A percentile compares a stretch with the other conserved stretches of the same genome.
Evolutionary conservation across 306 rosid genomes (phyloP).

Genomic region (Prunus mongolica): DNA sequence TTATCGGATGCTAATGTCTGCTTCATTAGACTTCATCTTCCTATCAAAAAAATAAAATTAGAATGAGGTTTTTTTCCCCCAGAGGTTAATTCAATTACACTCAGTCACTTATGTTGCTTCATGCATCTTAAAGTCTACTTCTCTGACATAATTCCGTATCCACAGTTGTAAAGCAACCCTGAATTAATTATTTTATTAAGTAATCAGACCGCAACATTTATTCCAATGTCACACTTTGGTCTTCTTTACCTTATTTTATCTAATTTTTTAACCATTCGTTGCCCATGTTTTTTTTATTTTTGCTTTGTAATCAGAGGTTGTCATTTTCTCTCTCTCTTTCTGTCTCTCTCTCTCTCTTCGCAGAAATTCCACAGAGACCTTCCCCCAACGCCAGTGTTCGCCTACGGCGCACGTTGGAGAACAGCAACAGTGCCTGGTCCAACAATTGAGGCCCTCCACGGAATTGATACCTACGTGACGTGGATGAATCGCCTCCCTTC

Average conservation of each 20-base stretch:
- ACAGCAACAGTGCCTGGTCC: slow-evolving; percentile 80
- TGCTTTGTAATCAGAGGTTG: background rate
- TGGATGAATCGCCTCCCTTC: slow-evolving; percentile 73
- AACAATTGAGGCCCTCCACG: slow-evolving; percentile 57
- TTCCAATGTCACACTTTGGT: background rate
- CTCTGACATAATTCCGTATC: background rate
- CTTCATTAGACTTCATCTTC: too few species aligned
- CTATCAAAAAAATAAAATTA: too few species aligned
- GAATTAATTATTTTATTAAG: background rate
- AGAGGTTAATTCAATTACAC: too few species aligned
- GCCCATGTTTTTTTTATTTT: background rate
- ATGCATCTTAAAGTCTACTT: too few species aligned
- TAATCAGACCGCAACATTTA: background rate
- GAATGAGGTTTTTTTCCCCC: too few species aligned
- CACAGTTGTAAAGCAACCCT: background rate
- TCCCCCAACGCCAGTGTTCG: slow-evolving; percentile 60
- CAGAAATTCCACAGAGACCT: slow-evolving; percentile 86
- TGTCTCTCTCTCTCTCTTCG: background rate
- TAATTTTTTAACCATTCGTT: background rate
- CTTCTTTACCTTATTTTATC: too few species aligned
- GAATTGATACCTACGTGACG: slow-evolving; percentile 48
- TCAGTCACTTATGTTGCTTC: too few species aligned
- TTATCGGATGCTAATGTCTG: too few species aligned
- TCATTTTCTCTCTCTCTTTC: too few species aligned
- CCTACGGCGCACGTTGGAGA: slow-evolving; percentile 41